phyloP scores from a whole-genome alignment of 2,329 filamentous ascomycete species.

The Pseudofabraea citricarpa region DNA sequence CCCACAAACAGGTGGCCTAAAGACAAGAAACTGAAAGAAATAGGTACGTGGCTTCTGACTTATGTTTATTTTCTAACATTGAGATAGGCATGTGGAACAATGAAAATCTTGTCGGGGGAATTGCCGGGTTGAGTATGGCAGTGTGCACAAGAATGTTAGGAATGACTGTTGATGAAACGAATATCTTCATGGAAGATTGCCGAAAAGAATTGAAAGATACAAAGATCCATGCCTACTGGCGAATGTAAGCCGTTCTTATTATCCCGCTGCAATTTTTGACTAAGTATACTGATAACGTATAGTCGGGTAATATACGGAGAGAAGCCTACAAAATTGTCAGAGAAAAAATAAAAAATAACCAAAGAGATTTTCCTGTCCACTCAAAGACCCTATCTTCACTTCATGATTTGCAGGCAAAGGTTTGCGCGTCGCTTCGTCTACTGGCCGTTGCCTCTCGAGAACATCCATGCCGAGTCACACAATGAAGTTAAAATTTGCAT shows the following conservation, averaged over 20 bases:
- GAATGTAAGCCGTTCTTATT: conserved; percentile 6
- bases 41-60: conserved; percentile 9
- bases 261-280: not conserved
- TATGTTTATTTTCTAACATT: not conserved
- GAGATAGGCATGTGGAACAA: conserved; percentile 11
- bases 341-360: too few relatives aligned
- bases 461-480: too few relatives aligned
- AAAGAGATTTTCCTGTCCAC: too few relatives aligned
- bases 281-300: not conserved
- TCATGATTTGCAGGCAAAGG: too few relatives aligned
- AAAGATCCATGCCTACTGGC: conserved; percentile 10
- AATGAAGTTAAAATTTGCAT: too few relatives aligned
- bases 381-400: too few relatives aligned
- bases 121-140: conserved; percentile 14
- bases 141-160: conserved; percentile 12
- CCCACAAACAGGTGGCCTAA: conserved; percentile 47
- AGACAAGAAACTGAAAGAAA: conserved; percentile 30
- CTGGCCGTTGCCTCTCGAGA: too few relatives aligned
- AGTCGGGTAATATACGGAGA: not conserved
- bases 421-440: too few relatives aligned
- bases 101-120: conserved; percentile 10
- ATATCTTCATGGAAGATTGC: conserved; percentile 1
- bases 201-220: conserved; percentile 9
- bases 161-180: conserved; percentile 10
- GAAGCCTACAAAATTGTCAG: too few relatives aligned